A percentile compares a stretch with the other conserved stretches of the same genome.
Evolutionary conservation across 2,329 filamentous ascomycete species (phyloP).

Genomic region (Calonectria pteridis): DNA sequence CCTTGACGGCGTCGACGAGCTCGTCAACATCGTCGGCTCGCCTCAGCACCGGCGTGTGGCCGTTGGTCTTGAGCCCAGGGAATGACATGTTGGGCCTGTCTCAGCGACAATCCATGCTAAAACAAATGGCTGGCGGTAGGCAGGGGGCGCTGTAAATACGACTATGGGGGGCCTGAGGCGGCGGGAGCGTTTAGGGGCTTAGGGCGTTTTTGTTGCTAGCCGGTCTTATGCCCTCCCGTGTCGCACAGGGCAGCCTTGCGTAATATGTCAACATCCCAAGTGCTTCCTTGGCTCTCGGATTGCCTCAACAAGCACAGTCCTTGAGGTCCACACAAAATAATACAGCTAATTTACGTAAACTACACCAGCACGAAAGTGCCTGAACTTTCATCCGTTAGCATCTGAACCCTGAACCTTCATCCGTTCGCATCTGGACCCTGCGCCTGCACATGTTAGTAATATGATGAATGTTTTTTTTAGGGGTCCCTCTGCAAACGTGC

Average conservation of each 20-base stretch:
- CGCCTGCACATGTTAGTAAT: constrained; percentile 3
- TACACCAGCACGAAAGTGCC: not conserved
- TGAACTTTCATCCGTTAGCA: not conserved
- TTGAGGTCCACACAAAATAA: constrained; percentile 7
- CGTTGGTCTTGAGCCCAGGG: constrained; percentile 21
- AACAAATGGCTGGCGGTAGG: not conserved
- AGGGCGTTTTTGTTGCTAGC: constrained; percentile 1
- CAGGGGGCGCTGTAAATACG: constrained; percentile 3
- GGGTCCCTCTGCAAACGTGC: not conserved
- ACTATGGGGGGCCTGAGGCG: not conserved
- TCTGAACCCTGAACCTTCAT: not conserved
- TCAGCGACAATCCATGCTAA: not conserved
- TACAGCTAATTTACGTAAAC: constrained; percentile 15
- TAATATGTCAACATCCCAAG: not conserved
- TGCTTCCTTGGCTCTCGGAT: not conserved
- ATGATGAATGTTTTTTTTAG: not conserved
- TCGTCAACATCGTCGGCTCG: constrained; percentile 48
- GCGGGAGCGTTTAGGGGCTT: not conserved
- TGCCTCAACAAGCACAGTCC: not conserved
- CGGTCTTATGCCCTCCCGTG: not conserved
- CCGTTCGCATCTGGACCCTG: not conserved
- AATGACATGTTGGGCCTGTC: constrained; percentile 8
- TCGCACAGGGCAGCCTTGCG: constrained; percentile 10
- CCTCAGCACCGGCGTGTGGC: constrained; percentile 11
- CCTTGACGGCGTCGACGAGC: constrained; percentile 76